Conservation (phyloP, 768 basidiomycete genomes). For the Chalciporus pseudorubinellus region DNA sequence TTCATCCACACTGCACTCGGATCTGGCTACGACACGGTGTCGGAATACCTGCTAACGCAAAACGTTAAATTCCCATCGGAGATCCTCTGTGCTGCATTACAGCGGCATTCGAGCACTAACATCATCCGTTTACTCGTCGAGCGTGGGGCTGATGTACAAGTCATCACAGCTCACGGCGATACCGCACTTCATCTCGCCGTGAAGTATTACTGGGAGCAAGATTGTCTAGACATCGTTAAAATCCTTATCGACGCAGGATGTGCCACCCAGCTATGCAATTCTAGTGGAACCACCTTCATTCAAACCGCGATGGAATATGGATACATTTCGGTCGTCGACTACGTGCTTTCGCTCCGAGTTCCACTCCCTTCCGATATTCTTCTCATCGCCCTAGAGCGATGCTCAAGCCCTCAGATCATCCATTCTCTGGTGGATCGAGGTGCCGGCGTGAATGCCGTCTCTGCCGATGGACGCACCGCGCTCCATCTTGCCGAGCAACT, state of each 20-base stretch:
- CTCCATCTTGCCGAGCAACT: too few relatives aligned
- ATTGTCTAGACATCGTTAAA: too few relatives aligned
- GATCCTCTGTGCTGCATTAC: neutral
- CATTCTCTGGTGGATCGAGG: neutral
- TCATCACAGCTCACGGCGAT: too few relatives aligned
- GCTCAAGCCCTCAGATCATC: neutral
- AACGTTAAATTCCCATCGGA: neutral
- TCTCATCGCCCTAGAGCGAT: neutral
- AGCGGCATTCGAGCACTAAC: too few relatives aligned
- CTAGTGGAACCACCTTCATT: neutral
- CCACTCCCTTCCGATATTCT: neutral
- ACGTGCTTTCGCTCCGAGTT: too few relatives aligned
- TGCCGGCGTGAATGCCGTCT: neutral
- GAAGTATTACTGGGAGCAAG: too few relatives aligned
- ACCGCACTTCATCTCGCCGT: too few relatives aligned
- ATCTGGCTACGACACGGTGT: neutral
- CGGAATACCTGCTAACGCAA: neutral
- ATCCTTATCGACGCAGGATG: too few relatives aligned
- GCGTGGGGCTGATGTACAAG: too few relatives aligned
- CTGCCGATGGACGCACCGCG: neutral
- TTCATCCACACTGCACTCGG: neutral
- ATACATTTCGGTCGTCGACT: neutral
- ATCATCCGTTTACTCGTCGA: too few relatives aligned
- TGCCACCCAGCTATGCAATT: too few relatives aligned
- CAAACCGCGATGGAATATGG: neutral